Percentiles rank a stretch among this genome's conserved stretches.
Conservation (phyloP, 306 rosid species). For the Vigna hirtella region DNA sequence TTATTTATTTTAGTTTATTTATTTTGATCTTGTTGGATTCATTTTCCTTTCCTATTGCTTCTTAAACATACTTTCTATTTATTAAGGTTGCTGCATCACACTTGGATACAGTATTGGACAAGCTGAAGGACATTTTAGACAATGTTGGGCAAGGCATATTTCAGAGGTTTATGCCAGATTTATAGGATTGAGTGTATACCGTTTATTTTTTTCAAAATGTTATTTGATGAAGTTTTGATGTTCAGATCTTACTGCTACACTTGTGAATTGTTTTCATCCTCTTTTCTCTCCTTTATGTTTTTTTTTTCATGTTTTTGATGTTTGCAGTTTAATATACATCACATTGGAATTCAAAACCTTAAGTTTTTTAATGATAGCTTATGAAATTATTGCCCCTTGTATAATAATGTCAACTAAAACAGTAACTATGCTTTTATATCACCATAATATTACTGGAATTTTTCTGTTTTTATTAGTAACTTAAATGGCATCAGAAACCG, state of each 20-base stretch:
- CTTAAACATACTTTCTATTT: constrained; percentile 42
- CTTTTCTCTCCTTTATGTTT: constrained; percentile 1
- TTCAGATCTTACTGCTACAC: neutral
- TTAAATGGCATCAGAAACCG: neutral
- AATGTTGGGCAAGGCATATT: constrained; percentile 85
- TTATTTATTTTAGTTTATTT: neutral
- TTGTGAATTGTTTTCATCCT: neutral
- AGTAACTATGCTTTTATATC: neutral
- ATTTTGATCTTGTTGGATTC: constrained; percentile 21
- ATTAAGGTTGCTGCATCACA: constrained; percentile 96
- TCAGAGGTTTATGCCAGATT: constrained; percentile 70
- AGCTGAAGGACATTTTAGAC: constrained; percentile 90
- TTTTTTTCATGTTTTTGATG: neutral
- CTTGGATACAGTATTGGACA: constrained; percentile 95
- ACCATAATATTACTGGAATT: neutral
- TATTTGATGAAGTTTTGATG: neutral
- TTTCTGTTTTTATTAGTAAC: neutral
- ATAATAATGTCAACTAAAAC: neutral
- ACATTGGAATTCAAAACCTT: neutral
- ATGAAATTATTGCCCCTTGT: constrained; percentile 16
- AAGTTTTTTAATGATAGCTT: neutral
- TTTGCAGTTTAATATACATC: constrained; percentile 6
- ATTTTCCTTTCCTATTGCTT: constrained; percentile 43
- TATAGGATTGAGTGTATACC: constrained; percentile 24
- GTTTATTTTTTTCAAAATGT: neutral